These are phyloP conservation scores for Jaltomata sinuosa DNA, from an alignment of 257 asterid species.

Conservation along the genomic window DNA sequence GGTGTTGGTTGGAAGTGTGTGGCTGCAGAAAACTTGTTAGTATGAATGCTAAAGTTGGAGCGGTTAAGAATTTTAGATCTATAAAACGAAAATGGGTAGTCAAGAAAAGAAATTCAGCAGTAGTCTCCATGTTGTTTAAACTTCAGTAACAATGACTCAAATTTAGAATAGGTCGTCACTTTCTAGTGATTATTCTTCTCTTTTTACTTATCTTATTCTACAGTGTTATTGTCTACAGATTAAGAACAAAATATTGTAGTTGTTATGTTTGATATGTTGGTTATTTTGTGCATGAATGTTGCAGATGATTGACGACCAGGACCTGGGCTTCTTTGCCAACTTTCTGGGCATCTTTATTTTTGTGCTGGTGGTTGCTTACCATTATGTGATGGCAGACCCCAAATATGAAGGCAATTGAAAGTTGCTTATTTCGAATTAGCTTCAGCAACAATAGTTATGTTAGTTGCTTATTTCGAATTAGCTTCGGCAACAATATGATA, in stretches of 20 bases:
- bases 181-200: not conserved
- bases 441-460: not conserved
- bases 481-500: not conserved
- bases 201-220: not conserved
- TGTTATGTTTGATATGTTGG: not conserved
- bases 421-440: constrained; percentile 1
- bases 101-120: not conserved
- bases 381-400: constrained; percentile 87
- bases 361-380: constrained; percentile 79
- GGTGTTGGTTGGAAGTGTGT: not conserved
- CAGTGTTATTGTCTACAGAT: too few relatives aligned
- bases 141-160: not conserved
- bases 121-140: not conserved
- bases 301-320: constrained; percentile 97
- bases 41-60: not conserved
- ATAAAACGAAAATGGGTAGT: not conserved
- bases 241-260: not conserved
- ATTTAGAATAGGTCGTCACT: not conserved
- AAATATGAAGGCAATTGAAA: constrained; percentile 78
- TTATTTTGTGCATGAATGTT: constrained; percentile 1
- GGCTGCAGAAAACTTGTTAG: not conserved
- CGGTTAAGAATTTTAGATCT: not conserved
- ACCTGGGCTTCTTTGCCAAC: constrained; percentile 95
- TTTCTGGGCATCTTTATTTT: constrained; percentile 86
- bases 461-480: constrained; percentile 5